Conservation (phyloP, 2,329 filamentous ascomycete genomes). For the Ceratocystis alfenasii region DNA sequence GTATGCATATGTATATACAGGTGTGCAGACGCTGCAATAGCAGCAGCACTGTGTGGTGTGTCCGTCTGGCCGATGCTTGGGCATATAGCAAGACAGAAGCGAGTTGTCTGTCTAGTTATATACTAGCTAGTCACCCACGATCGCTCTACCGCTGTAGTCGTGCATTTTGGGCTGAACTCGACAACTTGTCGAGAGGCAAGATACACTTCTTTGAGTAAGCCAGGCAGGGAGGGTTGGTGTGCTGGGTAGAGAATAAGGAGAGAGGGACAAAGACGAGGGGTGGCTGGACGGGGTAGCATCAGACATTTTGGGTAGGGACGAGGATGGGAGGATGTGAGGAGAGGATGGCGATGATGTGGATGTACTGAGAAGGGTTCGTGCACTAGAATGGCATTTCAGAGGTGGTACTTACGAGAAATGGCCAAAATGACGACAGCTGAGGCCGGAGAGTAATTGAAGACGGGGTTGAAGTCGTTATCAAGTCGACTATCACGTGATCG, state of each 20-base stretch:
- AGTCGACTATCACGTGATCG: background rate
- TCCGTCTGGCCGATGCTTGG: background rate
- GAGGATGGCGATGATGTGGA: constrained; percentile 4
- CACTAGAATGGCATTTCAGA: background rate
- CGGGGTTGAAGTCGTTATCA: background rate
- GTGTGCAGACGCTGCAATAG: constrained; percentile 2
- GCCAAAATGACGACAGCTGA: background rate
- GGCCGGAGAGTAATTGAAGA: background rate
- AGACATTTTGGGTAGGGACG: constrained; percentile 3
- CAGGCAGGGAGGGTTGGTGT: background rate
- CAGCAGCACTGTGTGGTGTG: background rate
- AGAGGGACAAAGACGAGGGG: background rate
- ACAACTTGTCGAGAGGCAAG: no score
- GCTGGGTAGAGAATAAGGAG: background rate
- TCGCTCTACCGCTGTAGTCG: no score
- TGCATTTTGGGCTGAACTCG: background rate
- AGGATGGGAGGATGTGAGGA: background rate
- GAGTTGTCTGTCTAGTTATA: no score
- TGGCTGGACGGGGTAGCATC: constrained; percentile 9
- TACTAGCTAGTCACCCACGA: no score
- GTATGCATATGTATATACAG: constrained; percentile 6
- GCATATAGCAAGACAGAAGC: background rate
- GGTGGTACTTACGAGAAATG: background rate
- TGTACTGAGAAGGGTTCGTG: background rate
- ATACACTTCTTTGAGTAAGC: background rate